Evolutionary conservation across 2,329 filamentous ascomycete genomes (phyloP).

Genomic region (Dactylellina parvicollis): DNA sequence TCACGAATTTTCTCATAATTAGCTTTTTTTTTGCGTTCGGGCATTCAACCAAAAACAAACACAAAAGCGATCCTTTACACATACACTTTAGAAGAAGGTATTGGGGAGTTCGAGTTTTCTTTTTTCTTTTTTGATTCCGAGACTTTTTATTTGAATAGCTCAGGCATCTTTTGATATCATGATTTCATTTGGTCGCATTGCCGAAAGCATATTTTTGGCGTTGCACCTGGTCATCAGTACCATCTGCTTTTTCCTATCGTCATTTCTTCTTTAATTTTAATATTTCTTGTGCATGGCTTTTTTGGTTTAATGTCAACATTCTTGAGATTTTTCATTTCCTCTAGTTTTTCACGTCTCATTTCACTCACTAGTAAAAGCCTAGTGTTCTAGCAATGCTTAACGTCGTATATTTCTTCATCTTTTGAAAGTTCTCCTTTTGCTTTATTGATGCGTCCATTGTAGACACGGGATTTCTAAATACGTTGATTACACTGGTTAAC

Average conservation of each 20-base stretch:
- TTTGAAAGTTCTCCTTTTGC: slow-evolving; percentile 9
- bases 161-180: slow-evolving; percentile 35
- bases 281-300: slow-evolving; percentile 37
- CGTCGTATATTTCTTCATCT: slow-evolving; percentile 2
- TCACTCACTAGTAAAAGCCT: slow-evolving; percentile 2
- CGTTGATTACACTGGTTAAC: slow-evolving; percentile 53
- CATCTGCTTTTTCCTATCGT: slow-evolving; percentile 20
- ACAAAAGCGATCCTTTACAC: slow-evolving; percentile 52
- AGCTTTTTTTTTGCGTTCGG: slow-evolving; percentile 10
- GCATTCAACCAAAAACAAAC: slow-evolving; percentile 26
- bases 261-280: slow-evolving; percentile 44
- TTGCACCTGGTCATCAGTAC: slow-evolving; percentile 28
- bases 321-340: slow-evolving; percentile 12
- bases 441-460: slow-evolving; percentile 36
- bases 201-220: slow-evolving; percentile 47
- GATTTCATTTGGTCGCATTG: slow-evolving; percentile 34
- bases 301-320: slow-evolving; percentile 7
- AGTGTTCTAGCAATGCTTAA: slow-evolving; percentile 13
- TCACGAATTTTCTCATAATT: slow-evolving; percentile 31
- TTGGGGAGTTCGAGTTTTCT: slow-evolving; percentile 49
- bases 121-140: slow-evolving; percentile 22
- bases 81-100: slow-evolving; percentile 54
- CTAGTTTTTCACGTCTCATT: neutral
- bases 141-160: slow-evolving; percentile 29
- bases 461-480: slow-evolving; percentile 54